Percentiles rank a stretch among this genome's conserved stretches.
Conservation (phyloP, 2,329 filamentous ascomycete genomes). For the Pseudogymnoascus sp. region DNA sequence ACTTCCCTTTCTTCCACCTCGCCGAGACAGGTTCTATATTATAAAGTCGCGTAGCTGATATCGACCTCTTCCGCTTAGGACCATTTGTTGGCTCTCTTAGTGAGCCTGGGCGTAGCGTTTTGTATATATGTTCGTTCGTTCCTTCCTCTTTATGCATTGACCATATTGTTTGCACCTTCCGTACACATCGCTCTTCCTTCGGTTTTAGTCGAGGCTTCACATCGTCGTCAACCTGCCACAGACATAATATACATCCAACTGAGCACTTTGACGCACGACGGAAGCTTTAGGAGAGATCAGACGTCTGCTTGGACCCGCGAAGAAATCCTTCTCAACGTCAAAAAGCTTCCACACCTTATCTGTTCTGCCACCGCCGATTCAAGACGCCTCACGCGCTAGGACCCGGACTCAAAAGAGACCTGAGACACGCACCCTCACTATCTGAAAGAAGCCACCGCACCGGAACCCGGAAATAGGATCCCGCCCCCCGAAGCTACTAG, state of each 20-base stretch:
- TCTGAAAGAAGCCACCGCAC: neutral
- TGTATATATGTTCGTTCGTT: conserved; percentile 8
- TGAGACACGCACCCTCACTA: conserved; percentile 9
- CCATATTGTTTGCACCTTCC: neutral
- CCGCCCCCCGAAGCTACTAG: neutral
- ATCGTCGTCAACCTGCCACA: neutral
- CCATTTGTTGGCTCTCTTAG: neutral
- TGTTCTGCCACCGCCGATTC: neutral
- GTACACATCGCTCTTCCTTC: neutral
- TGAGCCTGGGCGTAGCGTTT: neutral
- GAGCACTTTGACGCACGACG: neutral
- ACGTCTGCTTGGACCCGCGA: neutral
- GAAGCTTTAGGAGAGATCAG: neutral
- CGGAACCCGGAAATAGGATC: neutral
- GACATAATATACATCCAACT: neutral
- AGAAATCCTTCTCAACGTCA: neutral
- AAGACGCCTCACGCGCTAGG: neutral
- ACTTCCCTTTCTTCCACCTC: neutral
- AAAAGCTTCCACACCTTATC: conserved; percentile 1
- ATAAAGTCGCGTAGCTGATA: neutral
- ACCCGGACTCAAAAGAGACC: neutral
- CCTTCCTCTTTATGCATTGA: neutral
- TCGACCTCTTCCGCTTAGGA: neutral
- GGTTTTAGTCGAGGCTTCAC: conserved; percentile 2
- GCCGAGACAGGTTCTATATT: conserved; percentile 11